These are phyloP conservation scores for Monosporascus sp. DNA, from an alignment of 2,329 filamentous ascomycete species.

Conservation along the genomic window DNA sequence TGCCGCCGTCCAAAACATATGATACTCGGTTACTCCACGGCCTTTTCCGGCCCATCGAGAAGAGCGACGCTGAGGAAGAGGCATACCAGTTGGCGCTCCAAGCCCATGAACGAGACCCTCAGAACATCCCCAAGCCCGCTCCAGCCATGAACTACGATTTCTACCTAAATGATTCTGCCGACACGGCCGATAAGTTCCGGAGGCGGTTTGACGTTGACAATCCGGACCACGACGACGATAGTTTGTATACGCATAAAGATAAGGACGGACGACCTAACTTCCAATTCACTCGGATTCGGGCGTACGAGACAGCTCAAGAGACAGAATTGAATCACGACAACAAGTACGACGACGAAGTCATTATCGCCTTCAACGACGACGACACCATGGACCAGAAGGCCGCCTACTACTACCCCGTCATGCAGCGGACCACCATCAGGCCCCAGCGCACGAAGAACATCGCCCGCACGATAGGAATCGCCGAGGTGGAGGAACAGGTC, in stretches of 20 bases:
- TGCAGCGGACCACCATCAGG: constrained; percentile 58
- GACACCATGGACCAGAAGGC: constrained; percentile 45
- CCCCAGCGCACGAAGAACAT: constrained; percentile 62
- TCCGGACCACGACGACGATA: constrained; percentile 47
- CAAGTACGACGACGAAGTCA: constrained; percentile 61
- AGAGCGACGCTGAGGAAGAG: constrained; percentile 49
- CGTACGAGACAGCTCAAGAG: constrained; percentile 60
- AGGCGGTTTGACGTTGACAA: constrained; percentile 56
- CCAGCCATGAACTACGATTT: constrained; percentile 63
- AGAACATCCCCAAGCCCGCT: constrained; percentile 49
- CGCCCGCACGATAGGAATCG: constrained; percentile 44
- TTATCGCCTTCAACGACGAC: constrained; percentile 54
- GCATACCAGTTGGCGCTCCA: constrained; percentile 46
- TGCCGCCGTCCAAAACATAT: constrained; percentile 47
- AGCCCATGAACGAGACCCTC: constrained; percentile 52
- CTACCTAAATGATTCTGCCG: constrained; percentile 50
- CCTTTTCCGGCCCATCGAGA: constrained; percentile 56
- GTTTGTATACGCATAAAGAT: constrained; percentile 49
- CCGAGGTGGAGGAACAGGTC: constrained; percentile 44
- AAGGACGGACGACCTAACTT: constrained; percentile 46
- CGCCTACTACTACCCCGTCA: constrained; percentile 64
- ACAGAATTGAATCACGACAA: constrained; percentile 50
- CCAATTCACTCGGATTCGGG: constrained; percentile 56
- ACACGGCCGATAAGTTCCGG: constrained; percentile 51
- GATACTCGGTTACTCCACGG: constrained; percentile 58